These are phyloP conservation scores for Calonectria leucothoes DNA, from an alignment of 2,329 filamentous ascomycete genomes.

Conservation along the genomic window DNA sequence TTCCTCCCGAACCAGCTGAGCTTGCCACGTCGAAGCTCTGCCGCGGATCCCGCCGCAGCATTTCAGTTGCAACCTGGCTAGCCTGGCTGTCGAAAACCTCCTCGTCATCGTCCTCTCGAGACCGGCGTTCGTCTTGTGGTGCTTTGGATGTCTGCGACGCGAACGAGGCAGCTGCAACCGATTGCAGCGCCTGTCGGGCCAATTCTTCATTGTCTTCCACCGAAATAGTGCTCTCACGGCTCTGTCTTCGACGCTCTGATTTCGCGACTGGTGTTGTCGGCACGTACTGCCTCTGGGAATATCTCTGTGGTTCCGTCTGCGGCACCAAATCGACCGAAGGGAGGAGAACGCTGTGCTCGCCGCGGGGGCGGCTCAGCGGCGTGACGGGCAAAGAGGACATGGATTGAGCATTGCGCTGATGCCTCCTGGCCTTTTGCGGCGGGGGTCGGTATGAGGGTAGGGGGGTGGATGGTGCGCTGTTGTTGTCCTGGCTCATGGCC, in stretches of 20 bases:
- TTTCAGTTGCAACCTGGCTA: constrained; percentile 79
- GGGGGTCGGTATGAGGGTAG: constrained; percentile 57
- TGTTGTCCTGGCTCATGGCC: constrained; percentile 79
- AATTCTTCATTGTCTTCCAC: constrained; percentile 71
- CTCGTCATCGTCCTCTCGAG: constrained; percentile 48
- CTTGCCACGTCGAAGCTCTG: constrained; percentile 64
- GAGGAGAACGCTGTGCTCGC: constrained; percentile 64
- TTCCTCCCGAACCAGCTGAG: constrained; percentile 55
- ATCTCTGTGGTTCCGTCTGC: constrained; percentile 67
- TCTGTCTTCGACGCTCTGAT: constrained; percentile 67
- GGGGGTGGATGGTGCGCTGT: constrained; percentile 80
- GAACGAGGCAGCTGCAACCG: constrained; percentile 59
- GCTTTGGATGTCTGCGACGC: constrained; percentile 38
- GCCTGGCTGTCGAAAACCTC: constrained; percentile 80
- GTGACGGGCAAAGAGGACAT: constrained; percentile 87
- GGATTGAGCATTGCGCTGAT: constrained; percentile 82
- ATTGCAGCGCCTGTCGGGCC: constrained; percentile 64
- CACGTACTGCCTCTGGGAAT: constrained; percentile 52
- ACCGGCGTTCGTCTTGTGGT: constrained; percentile 43
- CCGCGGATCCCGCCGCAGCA: constrained; percentile 73
- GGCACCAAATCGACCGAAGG: constrained; percentile 73
- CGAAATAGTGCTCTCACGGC: constrained; percentile 88
- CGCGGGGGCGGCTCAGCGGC: constrained; percentile 67
- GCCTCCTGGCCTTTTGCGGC: constrained; percentile 66
- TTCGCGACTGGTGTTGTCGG: constrained; percentile 58